Evolutionary conservation across 805 yeast species (phyloP), one percentile per base, ranked within the genome.

Genomic region (Hagleromyces aurorensis): DNA sequence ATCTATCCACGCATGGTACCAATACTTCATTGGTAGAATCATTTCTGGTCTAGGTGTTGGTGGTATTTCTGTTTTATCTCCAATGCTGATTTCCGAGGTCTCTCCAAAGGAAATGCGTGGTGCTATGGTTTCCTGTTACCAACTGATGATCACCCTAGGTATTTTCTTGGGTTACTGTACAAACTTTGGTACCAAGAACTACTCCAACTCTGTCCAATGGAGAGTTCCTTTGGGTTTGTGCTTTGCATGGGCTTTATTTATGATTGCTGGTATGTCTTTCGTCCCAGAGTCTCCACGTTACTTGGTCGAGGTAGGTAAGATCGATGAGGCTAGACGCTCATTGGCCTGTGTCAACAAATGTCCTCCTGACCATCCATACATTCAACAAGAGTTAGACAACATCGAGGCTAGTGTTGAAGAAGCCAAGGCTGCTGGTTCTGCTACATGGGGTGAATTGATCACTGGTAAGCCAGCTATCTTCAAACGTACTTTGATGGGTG

Each of bases 271-370:
- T 40, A 50, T 62, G 54, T 41, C 53, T 12, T 67, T 70, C 47
- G 75, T 78, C 69, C 87, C 87, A 25, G 89, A 79, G 62, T 77
- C 85, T 15, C 84, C 87, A 43, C 67, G 87, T 57, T 79, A 57
- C 61, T 65, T 78, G 53, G 66, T 74, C 37, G 77, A 73, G 60
- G 59, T 58, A 33, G 68, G 65, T 34, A 66, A 58, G 44, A 46
- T 70, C 24, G 85, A 77, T 24, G 80, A 75, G 36, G 86, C 86
- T 29, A 72, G 65, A 52, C 49, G 48, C 14, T 69, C 83, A 11
- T 52, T 79, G 32, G 74, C 78, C 16, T 68, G 52, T 43, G 67
- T 75, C 27, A 78, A 78, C 64, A 75, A 70, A 47, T 63, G 67
- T 21, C 44, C 67, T 3, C 41, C 56, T 9, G 78, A 77, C 30